phyloP scores from a whole-genome alignment of 345 rosid species.

The Schrenkiella parvula region DNA sequence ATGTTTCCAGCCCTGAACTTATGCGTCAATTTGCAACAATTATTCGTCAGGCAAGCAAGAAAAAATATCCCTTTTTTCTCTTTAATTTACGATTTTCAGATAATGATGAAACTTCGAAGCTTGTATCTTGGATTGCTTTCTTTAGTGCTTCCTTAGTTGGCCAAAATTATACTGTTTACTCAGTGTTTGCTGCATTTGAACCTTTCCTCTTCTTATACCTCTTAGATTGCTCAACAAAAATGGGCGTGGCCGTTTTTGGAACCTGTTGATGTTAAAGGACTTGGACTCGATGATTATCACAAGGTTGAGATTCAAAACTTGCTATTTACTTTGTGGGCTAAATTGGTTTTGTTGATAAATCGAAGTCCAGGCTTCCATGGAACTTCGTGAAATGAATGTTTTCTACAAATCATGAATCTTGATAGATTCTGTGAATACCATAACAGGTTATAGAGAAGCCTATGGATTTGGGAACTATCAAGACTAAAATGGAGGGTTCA shows the following conservation, averaged over 20 bases:
- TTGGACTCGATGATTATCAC: slow-evolving; percentile 66
- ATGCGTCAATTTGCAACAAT: slow-evolving; percentile 51
- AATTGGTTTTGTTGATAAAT: not conserved
- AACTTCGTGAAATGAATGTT: not conserved
- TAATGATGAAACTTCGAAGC: not conserved
- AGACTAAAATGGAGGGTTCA: slow-evolving; percentile 56
- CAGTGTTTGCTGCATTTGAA: not conserved
- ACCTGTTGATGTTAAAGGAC: slow-evolving; percentile 78
- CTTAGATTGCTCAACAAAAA: slow-evolving; percentile 62
- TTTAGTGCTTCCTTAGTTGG: not conserved
- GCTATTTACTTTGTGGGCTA: not conserved
- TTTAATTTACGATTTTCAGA: not conserved
- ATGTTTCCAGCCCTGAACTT: slow-evolving; percentile 45
- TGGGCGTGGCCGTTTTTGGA: slow-evolving; percentile 77
- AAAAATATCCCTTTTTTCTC: not conserved
- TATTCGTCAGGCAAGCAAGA: slow-evolving; percentile 49
- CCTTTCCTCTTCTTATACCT: slow-evolving; percentile 1
- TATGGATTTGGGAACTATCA: slow-evolving; percentile 75
- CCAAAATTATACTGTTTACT: not conserved
- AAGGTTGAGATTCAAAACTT: slow-evolving; percentile 38
- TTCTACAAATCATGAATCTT: not conserved
- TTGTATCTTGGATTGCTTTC: not conserved
- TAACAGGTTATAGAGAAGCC: slow-evolving; percentile 75
- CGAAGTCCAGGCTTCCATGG: not conserved
- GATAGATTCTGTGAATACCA: slow-evolving; percentile 1